Percentiles rank a stretch among this genome's conserved stretches.
These are phyloP conservation scores for Eucalyptus caleyi DNA, from an alignment of 345 rosid species.

Conservation along the genomic window DNA sequence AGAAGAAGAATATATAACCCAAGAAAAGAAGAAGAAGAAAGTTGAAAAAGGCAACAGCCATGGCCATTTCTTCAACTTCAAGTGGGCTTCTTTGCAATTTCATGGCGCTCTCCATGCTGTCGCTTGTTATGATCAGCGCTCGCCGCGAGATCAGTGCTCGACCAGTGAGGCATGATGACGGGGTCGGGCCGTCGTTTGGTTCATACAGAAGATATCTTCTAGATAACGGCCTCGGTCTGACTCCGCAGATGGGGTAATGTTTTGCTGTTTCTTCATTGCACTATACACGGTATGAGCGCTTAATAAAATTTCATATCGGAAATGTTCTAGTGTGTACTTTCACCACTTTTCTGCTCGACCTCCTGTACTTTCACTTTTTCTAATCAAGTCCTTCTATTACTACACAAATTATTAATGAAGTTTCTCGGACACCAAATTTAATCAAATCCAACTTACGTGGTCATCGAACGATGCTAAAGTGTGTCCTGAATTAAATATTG, in stretches of 20 bases:
- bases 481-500: neutral
- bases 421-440: neutral
- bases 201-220: slow-evolving; percentile 21
- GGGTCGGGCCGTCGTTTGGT: neutral
- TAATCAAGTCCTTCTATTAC: neutral
- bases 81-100: neutral
- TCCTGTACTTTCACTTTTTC: neutral
- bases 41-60: neutral
- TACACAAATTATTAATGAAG: neutral
- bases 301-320: neutral
- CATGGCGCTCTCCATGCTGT: neutral
- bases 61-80: neutral
- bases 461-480: neutral
- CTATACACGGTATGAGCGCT: neutral
- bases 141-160: neutral
- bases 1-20: neutral
- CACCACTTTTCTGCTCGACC: neutral
- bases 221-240: slow-evolving; percentile 34
- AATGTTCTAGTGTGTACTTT: neutral
- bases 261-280: neutral
- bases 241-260: slow-evolving; percentile 55
- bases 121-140: neutral
- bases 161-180: neutral
- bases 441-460: neutral
- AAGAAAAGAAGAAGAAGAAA: neutral